A percentile compares a stretch with the other conserved stretches of the same genome.
Conservation (phyloP, 2,329 filamentous ascomycete genomes). For the Dothistroma septosporum region DNA sequence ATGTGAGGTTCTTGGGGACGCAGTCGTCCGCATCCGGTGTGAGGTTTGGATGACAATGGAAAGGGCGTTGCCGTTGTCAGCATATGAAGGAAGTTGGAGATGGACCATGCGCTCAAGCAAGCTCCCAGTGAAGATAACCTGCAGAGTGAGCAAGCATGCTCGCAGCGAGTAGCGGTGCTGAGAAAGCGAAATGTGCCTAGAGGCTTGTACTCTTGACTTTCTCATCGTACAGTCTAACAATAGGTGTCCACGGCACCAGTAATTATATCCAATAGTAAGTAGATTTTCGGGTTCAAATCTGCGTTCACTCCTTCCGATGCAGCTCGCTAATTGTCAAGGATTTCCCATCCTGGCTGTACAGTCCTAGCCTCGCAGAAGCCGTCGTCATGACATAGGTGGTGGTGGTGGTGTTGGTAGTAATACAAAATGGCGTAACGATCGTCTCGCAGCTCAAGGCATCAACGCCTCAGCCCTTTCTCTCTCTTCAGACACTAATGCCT, state of each 20-base stretch:
- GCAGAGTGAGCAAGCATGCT: neutral
- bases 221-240: neutral
- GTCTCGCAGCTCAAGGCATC: constrained; percentile 8
- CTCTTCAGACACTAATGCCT: constrained; percentile 63
- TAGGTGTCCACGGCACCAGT: neutral
- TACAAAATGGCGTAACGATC: neutral
- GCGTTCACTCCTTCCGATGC: neutral
- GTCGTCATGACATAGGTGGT: neutral
- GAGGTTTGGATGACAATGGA: neutral
- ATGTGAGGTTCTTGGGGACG: neutral
- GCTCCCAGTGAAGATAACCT: neutral
- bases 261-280: neutral
- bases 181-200: neutral
- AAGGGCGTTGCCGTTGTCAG: neutral
- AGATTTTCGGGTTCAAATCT: neutral
- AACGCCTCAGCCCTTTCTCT: constrained; percentile 53
- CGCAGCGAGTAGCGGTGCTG: neutral
- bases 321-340: neutral
- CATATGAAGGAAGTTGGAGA: neutral
- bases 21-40: neutral
- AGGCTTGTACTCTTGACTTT: neutral
- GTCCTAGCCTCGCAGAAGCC: neutral
- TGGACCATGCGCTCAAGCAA: neutral
- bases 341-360: neutral
- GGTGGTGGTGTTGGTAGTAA: neutral